These are phyloP conservation scores for sunflower (Helianthus annuus) DNA, from an alignment of 129 eudicot genomes.

Conservation along the genomic window HanXRQr2.0-SUNRISE NC_035442.2:143653765-143654264, in stretches of 20 bases:
- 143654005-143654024: neutral
- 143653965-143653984: neutral
- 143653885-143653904: no score
- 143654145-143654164: neutral
- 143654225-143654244: conserved; percentile 42
- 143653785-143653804: no score
- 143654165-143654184: neutral
- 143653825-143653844: no score
- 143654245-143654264: conserved; percentile 62
- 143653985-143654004: neutral
- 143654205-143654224: conserved; percentile 48
- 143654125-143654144: neutral
- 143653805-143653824: no score
- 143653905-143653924: no score
- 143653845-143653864: no score
- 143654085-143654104: neutral
- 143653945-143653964: no score
- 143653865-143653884: no score
- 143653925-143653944: no score
- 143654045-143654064: neutral
- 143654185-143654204: conserved; percentile 70
- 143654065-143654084: neutral
- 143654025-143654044: neutral
- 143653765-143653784: no score
- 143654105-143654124: neutral